A percentile compares a stretch with the other conserved stretches of the same genome.
phyloP scores from a whole-genome alignment of 2,329 filamentous ascomycete species.

The Zymoseptoria tritici region DNA sequence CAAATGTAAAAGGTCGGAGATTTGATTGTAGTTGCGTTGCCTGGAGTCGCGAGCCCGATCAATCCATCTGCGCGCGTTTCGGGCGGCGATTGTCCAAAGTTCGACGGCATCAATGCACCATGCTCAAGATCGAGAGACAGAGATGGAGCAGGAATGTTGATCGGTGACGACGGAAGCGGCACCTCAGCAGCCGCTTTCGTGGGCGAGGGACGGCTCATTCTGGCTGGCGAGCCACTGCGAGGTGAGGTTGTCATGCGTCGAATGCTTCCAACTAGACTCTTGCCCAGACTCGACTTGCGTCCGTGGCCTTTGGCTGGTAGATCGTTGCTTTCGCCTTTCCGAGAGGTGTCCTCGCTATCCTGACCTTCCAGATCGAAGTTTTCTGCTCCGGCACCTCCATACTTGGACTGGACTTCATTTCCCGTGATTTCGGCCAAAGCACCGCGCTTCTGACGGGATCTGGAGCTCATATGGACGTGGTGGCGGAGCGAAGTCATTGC shows the following conservation, averaged over 20 bases:
- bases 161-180: conserved; percentile 21
- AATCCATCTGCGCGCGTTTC: conserved; percentile 5
- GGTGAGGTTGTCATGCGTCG: conserved; percentile 10
- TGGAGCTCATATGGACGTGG: conserved; percentile 13
- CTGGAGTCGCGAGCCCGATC: conserved; percentile 7
- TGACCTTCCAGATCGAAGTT: background rate
- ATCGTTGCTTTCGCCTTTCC: conserved; percentile 4
- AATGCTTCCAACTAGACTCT: conserved; percentile 21
- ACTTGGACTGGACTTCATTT: background rate
- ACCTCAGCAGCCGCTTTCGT: conserved; percentile 11
- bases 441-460: conserved; percentile 9
- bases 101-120: conserved; percentile 12
- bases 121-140: conserved; percentile 21
- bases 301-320: conserved; percentile 5
- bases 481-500: conserved; percentile 16
- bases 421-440: conserved; percentile 8
- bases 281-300: conserved; percentile 16
- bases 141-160: conserved; percentile 19
- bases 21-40: conserved; percentile 1
- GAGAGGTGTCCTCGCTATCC: background rate
- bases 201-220: conserved; percentile 3
- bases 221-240: conserved; percentile 5
- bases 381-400: background rate
- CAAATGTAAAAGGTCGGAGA: conserved; percentile 10
- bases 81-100: conserved; percentile 8